phyloP scores from a whole-genome alignment of 2,329 filamentous ascomycete species.

The Westerdykella aurantiaca region DNA sequence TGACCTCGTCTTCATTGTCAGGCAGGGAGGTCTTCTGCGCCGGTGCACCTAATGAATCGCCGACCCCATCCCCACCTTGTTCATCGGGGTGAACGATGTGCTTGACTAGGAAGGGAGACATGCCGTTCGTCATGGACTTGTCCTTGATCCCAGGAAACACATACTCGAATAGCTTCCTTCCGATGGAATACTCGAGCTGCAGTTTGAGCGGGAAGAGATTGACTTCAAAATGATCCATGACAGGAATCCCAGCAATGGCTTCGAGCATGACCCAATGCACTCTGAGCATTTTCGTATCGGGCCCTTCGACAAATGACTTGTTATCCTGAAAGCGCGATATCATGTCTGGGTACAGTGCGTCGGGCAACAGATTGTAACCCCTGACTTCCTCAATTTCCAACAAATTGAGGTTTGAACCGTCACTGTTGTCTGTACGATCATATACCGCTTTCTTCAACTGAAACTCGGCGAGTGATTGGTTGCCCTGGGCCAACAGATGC shows the following conservation, averaged over 20 bases:
- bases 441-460: constrained; percentile 88
- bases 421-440: constrained; percentile 91
- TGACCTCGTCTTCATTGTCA: constrained; percentile 51
- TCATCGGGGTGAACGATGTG: constrained; percentile 45
- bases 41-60: constrained; percentile 21
- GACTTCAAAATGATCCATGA: constrained; percentile 95
- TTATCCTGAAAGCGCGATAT: constrained; percentile 79
- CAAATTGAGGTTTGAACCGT: constrained; percentile 91
- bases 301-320: constrained; percentile 49
- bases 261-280: constrained; percentile 99
- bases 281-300: constrained; percentile 75
- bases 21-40: constrained; percentile 16
- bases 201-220: constrained; percentile 89
- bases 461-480: constrained; percentile 85
- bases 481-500: constrained; percentile 85
- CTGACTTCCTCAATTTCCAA: constrained; percentile 83
- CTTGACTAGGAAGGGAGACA: constrained; percentile 57
- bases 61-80: constrained; percentile 43
- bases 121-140: constrained; percentile 44
- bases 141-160: constrained; percentile 80
- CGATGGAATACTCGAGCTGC: constrained; percentile 86
- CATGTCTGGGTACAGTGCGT: constrained; percentile 94
- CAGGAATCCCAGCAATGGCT: constrained; percentile 92
- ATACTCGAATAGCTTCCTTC: constrained; percentile 91
- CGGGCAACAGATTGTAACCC: constrained; percentile 80